Conservation (phyloP, 2,329 filamentous ascomycete genomes). For the Aspergillus calidoustus region DNA sequence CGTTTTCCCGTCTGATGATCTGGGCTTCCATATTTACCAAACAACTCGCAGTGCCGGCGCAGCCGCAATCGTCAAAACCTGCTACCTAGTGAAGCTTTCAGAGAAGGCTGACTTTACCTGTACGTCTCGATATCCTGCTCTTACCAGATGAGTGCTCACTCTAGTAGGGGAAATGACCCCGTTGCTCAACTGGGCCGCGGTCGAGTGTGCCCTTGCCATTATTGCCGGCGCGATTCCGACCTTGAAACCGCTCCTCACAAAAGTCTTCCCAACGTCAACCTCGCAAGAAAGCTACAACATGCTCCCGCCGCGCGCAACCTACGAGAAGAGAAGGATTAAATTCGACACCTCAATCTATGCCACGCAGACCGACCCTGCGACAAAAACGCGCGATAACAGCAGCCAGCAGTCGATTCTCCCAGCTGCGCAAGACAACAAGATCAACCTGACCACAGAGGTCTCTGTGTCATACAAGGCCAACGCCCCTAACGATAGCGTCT, state of each 20-base stretch:
- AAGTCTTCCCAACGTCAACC: slow-evolving; percentile 5
- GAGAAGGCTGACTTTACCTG: slow-evolving; percentile 13
- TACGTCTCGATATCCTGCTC: not conserved
- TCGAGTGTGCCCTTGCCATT: slow-evolving; percentile 6
- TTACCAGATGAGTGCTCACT: not conserved
- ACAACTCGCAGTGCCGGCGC: slow-evolving; percentile 4
- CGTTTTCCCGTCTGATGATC: not conserved
- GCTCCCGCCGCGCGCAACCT: not conserved
- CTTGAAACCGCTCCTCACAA: slow-evolving; percentile 6
- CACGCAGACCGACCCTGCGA: slow-evolving; percentile 3
- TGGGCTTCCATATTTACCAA: not conserved
- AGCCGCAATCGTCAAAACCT: slow-evolving; percentile 16
- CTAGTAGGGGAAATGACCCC: slow-evolving; percentile 11
- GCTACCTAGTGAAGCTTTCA: slow-evolving; percentile 12
- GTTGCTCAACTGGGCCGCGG: slow-evolving; percentile 16
- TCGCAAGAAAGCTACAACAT: slow-evolving; percentile 17
- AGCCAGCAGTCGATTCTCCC: slow-evolving; percentile 14
- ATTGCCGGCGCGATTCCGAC: slow-evolving; percentile 11
- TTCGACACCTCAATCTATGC: slow-evolving; percentile 16
- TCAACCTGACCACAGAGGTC: slow-evolving; percentile 13
- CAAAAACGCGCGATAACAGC: not conserved
- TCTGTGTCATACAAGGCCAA: slow-evolving; percentile 5
- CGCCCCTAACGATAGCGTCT: not conserved
- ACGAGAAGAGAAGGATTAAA: slow-evolving; percentile 1
- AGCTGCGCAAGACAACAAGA: not conserved